Evolutionary conservation across 1,139 yeast genomes (phyloP).

Genomic region (Candida sp.): DNA sequence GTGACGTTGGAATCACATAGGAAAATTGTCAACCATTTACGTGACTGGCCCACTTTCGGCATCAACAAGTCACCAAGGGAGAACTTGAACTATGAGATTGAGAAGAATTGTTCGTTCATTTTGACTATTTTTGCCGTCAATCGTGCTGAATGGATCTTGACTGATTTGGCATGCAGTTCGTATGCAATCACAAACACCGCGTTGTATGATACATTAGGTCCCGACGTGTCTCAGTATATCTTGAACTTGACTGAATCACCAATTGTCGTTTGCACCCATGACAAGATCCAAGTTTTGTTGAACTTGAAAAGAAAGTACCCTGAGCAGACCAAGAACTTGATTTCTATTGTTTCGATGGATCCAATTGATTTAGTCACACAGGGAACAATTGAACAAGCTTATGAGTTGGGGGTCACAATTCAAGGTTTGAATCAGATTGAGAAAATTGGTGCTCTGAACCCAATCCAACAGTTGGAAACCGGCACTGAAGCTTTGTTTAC

Average conservation of each 20-base stretch:
- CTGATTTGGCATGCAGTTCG: slow-evolving; percentile 39
- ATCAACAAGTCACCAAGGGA: slow-evolving; percentile 6
- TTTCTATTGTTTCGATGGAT: slow-evolving; percentile 36
- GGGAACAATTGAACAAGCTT: slow-evolving; percentile 20
- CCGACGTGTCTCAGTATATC: slow-evolving; percentile 30
- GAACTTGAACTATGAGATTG: slow-evolving; percentile 12
- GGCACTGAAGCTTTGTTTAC: slow-evolving; percentile 57
- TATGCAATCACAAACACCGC: slow-evolving; percentile 39
- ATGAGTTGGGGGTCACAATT: slow-evolving; percentile 26
- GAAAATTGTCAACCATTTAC: slow-evolving; percentile 26
- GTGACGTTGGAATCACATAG: slow-evolving; percentile 20
- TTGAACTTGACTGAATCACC: slow-evolving; percentile 33
- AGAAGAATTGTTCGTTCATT: slow-evolving; percentile 26
- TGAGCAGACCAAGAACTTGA: slow-evolving; percentile 22
- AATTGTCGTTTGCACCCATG: slow-evolving; percentile 31
- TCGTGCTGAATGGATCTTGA: slow-evolving; percentile 37
- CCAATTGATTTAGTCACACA: slow-evolving; percentile 21
- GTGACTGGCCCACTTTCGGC: slow-evolving; percentile 22
- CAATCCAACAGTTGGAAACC: slow-evolving; percentile 51
- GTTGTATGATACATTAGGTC: slow-evolving; percentile 38
- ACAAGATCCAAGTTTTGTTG: slow-evolving; percentile 27
- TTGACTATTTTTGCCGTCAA: slow-evolving; percentile 35
- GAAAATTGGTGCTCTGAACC: slow-evolving; percentile 49
- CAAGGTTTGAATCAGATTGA: slow-evolving; percentile 53
- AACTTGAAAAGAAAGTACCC: slow-evolving; percentile 24